Base-by-base conservation (phyloP, 179 eudicot genomes). In the Silene noctiflora region DNA sequence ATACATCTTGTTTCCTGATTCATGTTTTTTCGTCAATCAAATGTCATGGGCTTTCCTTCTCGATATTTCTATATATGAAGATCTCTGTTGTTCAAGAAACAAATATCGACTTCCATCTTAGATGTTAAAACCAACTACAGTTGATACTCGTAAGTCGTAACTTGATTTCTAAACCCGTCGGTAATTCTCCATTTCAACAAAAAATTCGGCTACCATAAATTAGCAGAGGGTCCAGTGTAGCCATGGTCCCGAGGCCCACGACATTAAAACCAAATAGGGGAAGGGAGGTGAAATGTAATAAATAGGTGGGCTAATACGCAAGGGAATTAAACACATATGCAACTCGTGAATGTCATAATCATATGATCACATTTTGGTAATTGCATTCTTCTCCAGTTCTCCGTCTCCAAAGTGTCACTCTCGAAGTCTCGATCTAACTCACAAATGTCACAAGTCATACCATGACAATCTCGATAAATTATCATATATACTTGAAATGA, bases 291-390 rank as follows among this genome's bases (percentile, higher is more conserved):
- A 51, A 51, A 13, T 14, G 58, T 16, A 51, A 51, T 51, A 14
- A 51, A 51, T 51, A 16, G 6, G 0, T 14, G n/a, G 14, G 5
- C n/a, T 51, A 51, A 13, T 51, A 51, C 14, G 6, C n/a, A 51
- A 6, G 6, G 58, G 3, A 51, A 51, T 51, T 13, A 51, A 51
- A 51, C 58, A 51, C 58, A 13, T 12, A 14, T 51, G 58, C 3
- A 51, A 51, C 58, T 51, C 58, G 58, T 51, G 58, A 51, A 51
- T 3, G 58, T 61, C 66, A 61, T 21, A 61, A 61, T 61, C 66
- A 61, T 24, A 61, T 21, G 65, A 21, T 61, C 65, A 61, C 65
- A 61, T 61, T 61, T 61, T 61, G 65, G 65, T 61, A 61, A n/a
- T 61, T 61, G 29, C 65, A 21, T 61, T 61, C 25, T 21, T 61